A percentile compares a stretch with the other conserved stretches of the same genome.
phyloP scores from a whole-genome alignment of 176 grass and related monocot species.

The Areca catechu region DNA sequence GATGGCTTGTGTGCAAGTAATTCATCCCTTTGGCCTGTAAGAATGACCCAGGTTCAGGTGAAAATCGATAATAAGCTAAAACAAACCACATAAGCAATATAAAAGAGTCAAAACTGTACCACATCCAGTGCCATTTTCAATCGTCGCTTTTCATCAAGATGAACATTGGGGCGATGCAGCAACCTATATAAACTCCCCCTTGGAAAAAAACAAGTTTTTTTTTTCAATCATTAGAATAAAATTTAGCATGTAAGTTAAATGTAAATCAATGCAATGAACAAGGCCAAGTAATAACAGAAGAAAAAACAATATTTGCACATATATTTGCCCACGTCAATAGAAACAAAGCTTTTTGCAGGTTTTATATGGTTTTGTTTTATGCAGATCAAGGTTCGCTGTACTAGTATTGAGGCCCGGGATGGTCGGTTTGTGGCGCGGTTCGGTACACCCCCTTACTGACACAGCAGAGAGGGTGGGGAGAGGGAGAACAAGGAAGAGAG shows the following conservation, averaged over 20 bases:
- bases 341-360: no score
- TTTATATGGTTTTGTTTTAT: no score
- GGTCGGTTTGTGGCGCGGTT: no score
- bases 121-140: constrained; percentile 99
- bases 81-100: constrained; percentile 6
- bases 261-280: no score
- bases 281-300: no score
- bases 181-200: constrained; percentile 97
- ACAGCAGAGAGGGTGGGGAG: no score
- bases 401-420: no score
- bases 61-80: constrained; percentile 2
- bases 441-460: no score
- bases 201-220: constrained; percentile 21
- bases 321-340: no score
- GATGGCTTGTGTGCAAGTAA: constrained; percentile 88
- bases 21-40: constrained; percentile 98
- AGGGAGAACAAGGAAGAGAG: no score
- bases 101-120: constrained; percentile 43
- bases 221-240: background rate
- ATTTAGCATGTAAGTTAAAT: background rate
- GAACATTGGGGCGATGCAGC: constrained; percentile 76
- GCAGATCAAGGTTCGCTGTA: no score
- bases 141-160: constrained; percentile 65
- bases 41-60: constrained; percentile 14
- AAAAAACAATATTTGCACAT: no score